Evolutionary conservation across 208 protist species (phyloP).

Genomic region (Leishmania tarentolae): DNA sequence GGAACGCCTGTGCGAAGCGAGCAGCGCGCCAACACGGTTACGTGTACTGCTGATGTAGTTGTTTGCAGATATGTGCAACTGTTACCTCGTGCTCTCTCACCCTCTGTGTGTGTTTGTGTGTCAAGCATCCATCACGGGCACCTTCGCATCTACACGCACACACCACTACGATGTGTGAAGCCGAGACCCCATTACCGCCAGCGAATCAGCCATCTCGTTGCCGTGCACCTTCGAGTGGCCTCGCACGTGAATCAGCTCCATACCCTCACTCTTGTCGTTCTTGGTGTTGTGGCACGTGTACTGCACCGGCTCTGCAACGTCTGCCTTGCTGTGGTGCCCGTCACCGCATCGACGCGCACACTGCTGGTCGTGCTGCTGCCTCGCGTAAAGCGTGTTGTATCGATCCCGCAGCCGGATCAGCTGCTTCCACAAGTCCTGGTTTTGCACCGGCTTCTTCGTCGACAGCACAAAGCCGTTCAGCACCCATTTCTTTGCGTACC

Average conservation of each 20-base stretch:
- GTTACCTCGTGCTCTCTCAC: neutral
- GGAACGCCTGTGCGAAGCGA: neutral
- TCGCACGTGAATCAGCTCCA: constrained; percentile 64
- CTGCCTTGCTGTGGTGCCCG: constrained; percentile 4
- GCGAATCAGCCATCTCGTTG: constrained; percentile 70
- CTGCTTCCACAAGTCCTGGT: constrained; percentile 71
- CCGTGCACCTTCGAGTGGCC: constrained; percentile 71
- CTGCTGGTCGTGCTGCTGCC: constrained; percentile 26
- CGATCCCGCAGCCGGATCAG: constrained; percentile 38
- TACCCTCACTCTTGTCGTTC: constrained; percentile 39
- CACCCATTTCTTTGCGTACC: constrained; percentile 58
- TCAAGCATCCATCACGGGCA: neutral
- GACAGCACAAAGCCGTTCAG: constrained; percentile 57
- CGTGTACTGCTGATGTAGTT: neutral
- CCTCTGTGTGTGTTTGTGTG: neutral
- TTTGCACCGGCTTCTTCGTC: constrained; percentile 50
- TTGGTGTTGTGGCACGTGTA: constrained; percentile 31
- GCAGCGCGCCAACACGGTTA: neutral
- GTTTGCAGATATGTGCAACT: neutral
- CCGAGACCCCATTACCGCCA: constrained; percentile 52
- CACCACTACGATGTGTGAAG: constrained; percentile 7
- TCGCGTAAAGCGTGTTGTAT: constrained; percentile 57
- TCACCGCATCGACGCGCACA: neutral
- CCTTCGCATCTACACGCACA: neutral
- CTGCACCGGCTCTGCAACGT: neutral